These are phyloP conservation scores for Daldinia childiae DNA, from an alignment of 495 filamentous ascomycete genomes.

Conservation along the genomic window DNA sequence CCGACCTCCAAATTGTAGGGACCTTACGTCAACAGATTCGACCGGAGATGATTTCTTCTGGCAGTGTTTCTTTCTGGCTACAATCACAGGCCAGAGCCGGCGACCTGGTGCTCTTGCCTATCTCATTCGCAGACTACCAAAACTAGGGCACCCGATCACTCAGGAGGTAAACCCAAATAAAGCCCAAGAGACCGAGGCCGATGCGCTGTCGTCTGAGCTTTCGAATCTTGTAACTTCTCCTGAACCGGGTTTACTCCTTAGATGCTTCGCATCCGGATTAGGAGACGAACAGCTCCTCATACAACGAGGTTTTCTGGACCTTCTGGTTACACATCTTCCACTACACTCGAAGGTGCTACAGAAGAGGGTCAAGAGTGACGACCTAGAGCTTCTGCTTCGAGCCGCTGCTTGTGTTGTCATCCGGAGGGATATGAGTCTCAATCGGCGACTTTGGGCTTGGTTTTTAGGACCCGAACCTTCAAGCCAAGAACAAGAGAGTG, in stretches of 20 bases:
- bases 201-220: slow-evolving; percentile 53
- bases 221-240: slow-evolving; percentile 85
- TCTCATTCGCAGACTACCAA: slow-evolving; percentile 80
- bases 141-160: slow-evolving; percentile 61
- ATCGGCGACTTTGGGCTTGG: slow-evolving; percentile 96
- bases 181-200: slow-evolving; percentile 34
- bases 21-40: slow-evolving; percentile 62
- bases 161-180: slow-evolving; percentile 38
- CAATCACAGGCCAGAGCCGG: slow-evolving; percentile 85
- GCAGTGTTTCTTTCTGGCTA: slow-evolving; percentile 95
- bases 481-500: slow-evolving; percentile 55
- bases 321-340: slow-evolving; percentile 90
- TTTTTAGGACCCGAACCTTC: slow-evolving; percentile 83
- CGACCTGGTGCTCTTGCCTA: slow-evolving; percentile 89
- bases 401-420: slow-evolving; percentile 86
- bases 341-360: slow-evolving; percentile 87
- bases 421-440: slow-evolving; percentile 94
- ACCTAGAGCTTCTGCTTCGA: slow-evolving; percentile 81
- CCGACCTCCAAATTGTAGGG: slow-evolving; percentile 56
- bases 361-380: slow-evolving; percentile 70
- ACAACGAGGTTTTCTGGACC: slow-evolving; percentile 91
- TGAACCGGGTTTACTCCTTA: slow-evolving; percentile 88
- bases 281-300: slow-evolving; percentile 88
- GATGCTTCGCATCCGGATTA: slow-evolving; percentile 91
- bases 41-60: slow-evolving; percentile 89